Percentiles rank a stretch among this genome's conserved stretches.
phyloP scores from a whole-genome alignment of 257 asterid genomes.

The Gynochthodes officinalis region DNA sequence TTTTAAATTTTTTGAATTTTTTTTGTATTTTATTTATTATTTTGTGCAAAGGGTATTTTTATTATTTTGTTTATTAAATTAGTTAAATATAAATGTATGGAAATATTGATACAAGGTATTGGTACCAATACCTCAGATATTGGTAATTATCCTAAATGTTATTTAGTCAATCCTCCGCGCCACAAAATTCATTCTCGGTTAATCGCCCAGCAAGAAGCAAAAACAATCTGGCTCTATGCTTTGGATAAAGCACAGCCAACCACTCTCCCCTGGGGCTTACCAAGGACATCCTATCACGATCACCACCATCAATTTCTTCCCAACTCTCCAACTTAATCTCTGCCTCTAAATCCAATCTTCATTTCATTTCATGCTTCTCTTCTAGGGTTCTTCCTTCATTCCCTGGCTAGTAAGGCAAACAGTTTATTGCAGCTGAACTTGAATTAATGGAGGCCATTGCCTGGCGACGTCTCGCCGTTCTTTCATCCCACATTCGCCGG shows the following conservation, averaged over 20 bases:
- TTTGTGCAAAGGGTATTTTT: no score
- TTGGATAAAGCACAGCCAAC: conserved; percentile 13
- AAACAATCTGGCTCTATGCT: neutral
- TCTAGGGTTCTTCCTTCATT: neutral
- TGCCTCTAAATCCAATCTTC: neutral
- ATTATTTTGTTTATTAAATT: no score
- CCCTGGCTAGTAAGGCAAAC: neutral
- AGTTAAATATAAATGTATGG: no score
- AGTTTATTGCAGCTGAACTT: no score
- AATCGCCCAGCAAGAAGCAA: no score
- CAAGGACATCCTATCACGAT: neutral
- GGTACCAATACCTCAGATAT: no score
- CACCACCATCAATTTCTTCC: neutral
- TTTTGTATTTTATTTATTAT: no score
- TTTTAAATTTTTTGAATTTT: no score
- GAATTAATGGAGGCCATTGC: conserved; percentile 43
- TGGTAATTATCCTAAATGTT: no score
- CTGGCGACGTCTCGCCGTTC: conserved; percentile 68
- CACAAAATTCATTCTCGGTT: conserved; percentile 3
- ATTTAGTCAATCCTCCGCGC: conserved; percentile 18
- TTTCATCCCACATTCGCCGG: conserved; percentile 54
- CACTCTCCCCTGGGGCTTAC: neutral
- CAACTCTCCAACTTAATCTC: neutral
- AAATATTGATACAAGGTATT: no score
- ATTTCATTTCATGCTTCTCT: neutral